Evolutionary conservation across 2,329 filamentous ascomycete species (phyloP), one percentile per base, ranked within the genome.

Genomic region (Cercospora sp.): DNA sequence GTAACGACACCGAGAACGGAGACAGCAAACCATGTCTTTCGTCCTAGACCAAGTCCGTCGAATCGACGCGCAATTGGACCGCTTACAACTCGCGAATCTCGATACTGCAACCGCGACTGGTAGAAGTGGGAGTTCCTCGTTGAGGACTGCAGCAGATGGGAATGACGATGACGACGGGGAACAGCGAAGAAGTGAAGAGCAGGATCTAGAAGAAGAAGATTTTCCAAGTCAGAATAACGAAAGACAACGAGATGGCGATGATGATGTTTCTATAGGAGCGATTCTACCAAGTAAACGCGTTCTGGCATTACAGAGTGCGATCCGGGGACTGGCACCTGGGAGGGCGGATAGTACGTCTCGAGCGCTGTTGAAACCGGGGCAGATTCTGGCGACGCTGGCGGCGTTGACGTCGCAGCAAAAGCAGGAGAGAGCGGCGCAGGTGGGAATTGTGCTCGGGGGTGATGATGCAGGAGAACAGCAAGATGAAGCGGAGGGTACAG

Each of bases 41-140:
- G 76, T 79, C 6, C 70, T 77, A 18, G 78, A 79, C 77, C 86
- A 87, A 73, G 80, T 88, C 66, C 84, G 83, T 65, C 83, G 82
- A 60, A 83, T 89, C 70, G 87, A 89, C 76, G 80, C 81, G 66
- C 85, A 86, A 70, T 81, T 89, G 63, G 87, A 89, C 73, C 84
- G 83, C 63, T 77, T 88, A 63, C 85, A 87, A 72, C 81, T 88
- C 57, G 81, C 78, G 69, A 71, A 75, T 66, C 62, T 73, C 16
- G 39, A 72, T 33, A 69, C 72, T 30, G 70, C 74, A 13, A 59
- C 64, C 5, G 55, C 58, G 18, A 31, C 45, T 51, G 45, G 45
- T 3, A 51, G 45, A 2, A 48, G 42, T 18, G 18, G 45, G 2
- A 51, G 45, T 13, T 13, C 45, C 26, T 51, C 20, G 5, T 16